Evolutionary conservation across 164 flowering plant species (phyloP).

Genomic region (Berberis vulgaris): DNA sequence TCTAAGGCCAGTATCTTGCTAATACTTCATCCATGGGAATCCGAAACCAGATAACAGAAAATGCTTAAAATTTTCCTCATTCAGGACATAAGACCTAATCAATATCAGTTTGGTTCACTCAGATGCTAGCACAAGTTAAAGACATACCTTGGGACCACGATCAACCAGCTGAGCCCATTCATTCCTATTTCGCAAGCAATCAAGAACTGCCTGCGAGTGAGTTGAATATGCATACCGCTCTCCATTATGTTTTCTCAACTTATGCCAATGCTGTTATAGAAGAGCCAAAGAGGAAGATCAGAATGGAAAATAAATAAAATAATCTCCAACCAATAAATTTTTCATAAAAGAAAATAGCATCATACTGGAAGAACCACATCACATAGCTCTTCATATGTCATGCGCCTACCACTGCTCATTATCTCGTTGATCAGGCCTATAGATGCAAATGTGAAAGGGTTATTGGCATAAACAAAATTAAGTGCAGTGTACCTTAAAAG

Average conservation of each 20-base stretch:
- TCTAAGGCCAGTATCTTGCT: too few species aligned
- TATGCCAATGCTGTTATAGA: constrained; percentile 74
- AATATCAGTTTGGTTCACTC: too few species aligned
- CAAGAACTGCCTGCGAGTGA: constrained; percentile 97
- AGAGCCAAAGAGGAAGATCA: neutral
- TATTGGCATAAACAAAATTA: neutral
- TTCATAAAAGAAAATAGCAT: constrained; percentile 1
- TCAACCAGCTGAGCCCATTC: constrained; percentile 94
- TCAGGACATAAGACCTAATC: neutral
- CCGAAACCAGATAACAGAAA: too few species aligned
- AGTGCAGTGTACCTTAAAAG: neutral
- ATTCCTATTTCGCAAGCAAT: constrained; percentile 81
- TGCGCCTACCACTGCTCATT: constrained; percentile 77
- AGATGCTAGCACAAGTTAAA: too few species aligned
- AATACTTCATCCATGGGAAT: too few species aligned
- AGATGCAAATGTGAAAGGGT: neutral
- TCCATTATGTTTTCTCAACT: constrained; percentile 89
- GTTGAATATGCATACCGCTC: constrained; percentile 94
- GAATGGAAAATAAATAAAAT: constrained; percentile 1
- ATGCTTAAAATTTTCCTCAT: too few species aligned
- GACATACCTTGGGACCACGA: constrained; percentile 88
- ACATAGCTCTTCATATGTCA: constrained; percentile 92
- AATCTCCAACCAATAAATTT: neutral
- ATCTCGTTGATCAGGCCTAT: constrained; percentile 80
- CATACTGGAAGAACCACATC: constrained; percentile 82